Evolutionary conservation across 345 rosid genomes (phyloP).

Genomic region (Raphanus sativus): DNA sequence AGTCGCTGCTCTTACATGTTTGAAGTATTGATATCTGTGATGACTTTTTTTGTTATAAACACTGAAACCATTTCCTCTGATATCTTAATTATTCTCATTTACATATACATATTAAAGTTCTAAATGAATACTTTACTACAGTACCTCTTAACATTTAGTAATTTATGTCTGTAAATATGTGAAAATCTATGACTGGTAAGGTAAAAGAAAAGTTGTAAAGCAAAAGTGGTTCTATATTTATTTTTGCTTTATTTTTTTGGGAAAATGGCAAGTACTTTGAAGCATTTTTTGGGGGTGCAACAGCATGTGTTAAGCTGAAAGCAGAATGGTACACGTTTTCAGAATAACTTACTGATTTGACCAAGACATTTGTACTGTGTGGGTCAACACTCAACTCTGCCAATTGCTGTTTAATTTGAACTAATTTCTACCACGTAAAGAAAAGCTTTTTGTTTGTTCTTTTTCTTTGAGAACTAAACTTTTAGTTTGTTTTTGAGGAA

Average conservation of each 20-base stretch:
- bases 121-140: background rate
- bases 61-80: background rate
- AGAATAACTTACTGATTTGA: slow-evolving; percentile 38
- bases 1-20: background rate
- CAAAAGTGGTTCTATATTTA: background rate
- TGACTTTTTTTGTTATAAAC: background rate
- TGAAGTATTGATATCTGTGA: background rate
- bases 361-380: slow-evolving; percentile 29
- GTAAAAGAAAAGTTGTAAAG: background rate
- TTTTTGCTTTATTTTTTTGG: background rate
- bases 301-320: slow-evolving; percentile 1
- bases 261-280: background rate
- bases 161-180: background rate
- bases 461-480: background rate
- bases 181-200: slow-evolving; percentile 8
- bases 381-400: slow-evolving; percentile 26
- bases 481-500: background rate
- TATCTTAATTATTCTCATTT: background rate
- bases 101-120: background rate
- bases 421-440: slow-evolving; percentile 8
- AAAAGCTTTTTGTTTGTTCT: background rate
- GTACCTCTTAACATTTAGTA: background rate
- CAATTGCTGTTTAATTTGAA: slow-evolving; percentile 19
- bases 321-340: slow-evolving; percentile 25
- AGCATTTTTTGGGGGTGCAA: background rate